phyloP scores from a whole-genome alignment of 257 asterid species.

The Nyctanthes arbortristis region DNA sequence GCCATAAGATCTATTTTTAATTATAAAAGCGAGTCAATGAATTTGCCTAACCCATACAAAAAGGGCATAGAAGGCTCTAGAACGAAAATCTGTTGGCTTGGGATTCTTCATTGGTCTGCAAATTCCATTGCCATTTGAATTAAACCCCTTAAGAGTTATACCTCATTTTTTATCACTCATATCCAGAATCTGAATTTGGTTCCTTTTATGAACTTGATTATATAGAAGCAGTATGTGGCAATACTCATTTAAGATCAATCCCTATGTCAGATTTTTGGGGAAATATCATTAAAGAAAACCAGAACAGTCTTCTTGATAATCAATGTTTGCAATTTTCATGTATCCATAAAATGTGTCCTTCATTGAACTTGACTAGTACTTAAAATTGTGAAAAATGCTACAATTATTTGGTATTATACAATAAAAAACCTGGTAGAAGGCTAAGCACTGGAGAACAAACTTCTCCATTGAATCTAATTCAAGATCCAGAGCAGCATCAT shows the following conservation, averaged over 20 bases:
- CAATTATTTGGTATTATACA: slow-evolving; percentile 19
- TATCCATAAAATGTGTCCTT: not conserved
- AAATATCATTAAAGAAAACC: not conserved
- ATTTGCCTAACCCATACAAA: too few relatives aligned
- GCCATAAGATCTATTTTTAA: too few relatives aligned
- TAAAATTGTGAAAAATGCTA: slow-evolving; percentile 3
- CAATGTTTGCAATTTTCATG: not conserved
- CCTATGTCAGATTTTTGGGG: not conserved
- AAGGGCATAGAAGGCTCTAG: too few relatives aligned
- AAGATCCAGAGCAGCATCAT: slow-evolving; percentile 94
- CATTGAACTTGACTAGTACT: slow-evolving; percentile 7
- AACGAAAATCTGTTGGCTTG: too few relatives aligned
- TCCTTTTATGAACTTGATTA: not conserved
- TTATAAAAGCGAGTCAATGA: too few relatives aligned
- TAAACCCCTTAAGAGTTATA: too few relatives aligned
- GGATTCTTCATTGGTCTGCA: too few relatives aligned
- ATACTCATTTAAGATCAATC: not conserved
- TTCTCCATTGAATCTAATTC: slow-evolving; percentile 97
- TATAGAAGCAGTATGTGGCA: not conserved
- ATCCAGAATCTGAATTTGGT: not conserved
- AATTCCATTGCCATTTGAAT: too few relatives aligned
- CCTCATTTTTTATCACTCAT: not conserved
- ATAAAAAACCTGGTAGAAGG: slow-evolving; percentile 86
- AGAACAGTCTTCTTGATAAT: not conserved
- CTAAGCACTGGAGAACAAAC: slow-evolving; percentile 91